Base-by-base conservation (phyloP, 192 early-diverging fungal species). In the Gigaspora rosea region DNA sequence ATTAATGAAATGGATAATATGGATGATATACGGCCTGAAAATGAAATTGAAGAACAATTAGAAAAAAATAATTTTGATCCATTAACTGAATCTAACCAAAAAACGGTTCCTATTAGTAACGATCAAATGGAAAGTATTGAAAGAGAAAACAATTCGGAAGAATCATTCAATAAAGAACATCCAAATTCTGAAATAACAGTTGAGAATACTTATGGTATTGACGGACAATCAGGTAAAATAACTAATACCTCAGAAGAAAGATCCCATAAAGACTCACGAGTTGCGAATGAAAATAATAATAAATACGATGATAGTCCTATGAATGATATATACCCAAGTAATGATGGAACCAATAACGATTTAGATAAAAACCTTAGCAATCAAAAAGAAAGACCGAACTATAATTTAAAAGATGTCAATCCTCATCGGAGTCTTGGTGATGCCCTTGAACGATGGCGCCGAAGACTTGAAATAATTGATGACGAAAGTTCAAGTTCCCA, bases 401-500 rank as follows among this genome's bases (percentile, higher is more conserved):
- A 86, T 76, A 56, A 79, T n/a, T 18, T 65, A 22, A 73, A 78
- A 15, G 87, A 94, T 63, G 86, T 88, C 57, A 95, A 97, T 80
- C 95, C 97, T 32, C 91, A 93, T 79, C 88, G 96, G 58, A 95
- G 92, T 59, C 80, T 99, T 47, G 97, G 96, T 22, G 95, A 97
- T 79, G 95, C 96, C 16, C 83, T 95, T 66, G 93, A 97, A 81
- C 93, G 94, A 79, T 99, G 96, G 96, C 92, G 91, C 81, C 90
- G 93, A 35, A 88, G 95, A 20, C 82, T 99, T 32, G 86, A 94
- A 65, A 85, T 92, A 78, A 80, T 95, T 35, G 81, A 90, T 18
- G 77, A 87, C 57, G 78, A 59, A 52, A 67, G 78, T 15, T 76
- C 79, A 35, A 67, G 70, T 4, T 51, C 73, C 61, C 76, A 82